Conservation (phyloP, 441 rosid genomes). For the Erodium texanum region DNA sequence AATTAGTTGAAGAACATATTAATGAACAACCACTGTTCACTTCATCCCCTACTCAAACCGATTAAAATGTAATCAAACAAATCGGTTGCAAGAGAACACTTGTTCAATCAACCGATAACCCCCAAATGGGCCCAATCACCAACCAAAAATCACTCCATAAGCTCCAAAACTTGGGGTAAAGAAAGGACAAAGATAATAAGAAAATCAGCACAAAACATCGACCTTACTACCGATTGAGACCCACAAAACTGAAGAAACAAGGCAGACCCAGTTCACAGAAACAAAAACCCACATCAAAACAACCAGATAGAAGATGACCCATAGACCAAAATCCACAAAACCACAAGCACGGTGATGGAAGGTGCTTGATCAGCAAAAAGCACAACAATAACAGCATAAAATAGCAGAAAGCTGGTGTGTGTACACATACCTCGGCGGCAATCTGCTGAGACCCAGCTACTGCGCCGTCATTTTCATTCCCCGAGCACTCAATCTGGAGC, state of each 20-base stretch:
- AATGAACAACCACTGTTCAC: not conserved
- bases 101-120: constrained; percentile 2
- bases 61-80: not conserved
- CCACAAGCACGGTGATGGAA: not conserved
- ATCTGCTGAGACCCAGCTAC: not conserved
- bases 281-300: constrained; percentile 9
- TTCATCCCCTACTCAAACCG: not conserved
- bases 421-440: not conserved
- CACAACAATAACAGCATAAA: not conserved
- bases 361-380: not conserved
- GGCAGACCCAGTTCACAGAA: constrained; percentile 8
- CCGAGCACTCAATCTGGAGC: constrained; percentile 7
- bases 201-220: not conserved
- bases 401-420: not conserved
- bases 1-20: not conserved
- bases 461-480: not conserved
- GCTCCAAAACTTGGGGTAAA: not conserved
- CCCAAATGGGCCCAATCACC: constrained; percentile 3
- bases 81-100: not conserved
- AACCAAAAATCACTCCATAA: not conserved
- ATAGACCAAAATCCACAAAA: constrained; percentile 7
- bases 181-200: not conserved
- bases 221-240: not conserved
- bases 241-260: constrained; percentile 1
- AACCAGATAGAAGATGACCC: constrained; percentile 3